Conservation (phyloP, 371 early-diverging fungal species). For the Synchytrium microbalum region DNA sequence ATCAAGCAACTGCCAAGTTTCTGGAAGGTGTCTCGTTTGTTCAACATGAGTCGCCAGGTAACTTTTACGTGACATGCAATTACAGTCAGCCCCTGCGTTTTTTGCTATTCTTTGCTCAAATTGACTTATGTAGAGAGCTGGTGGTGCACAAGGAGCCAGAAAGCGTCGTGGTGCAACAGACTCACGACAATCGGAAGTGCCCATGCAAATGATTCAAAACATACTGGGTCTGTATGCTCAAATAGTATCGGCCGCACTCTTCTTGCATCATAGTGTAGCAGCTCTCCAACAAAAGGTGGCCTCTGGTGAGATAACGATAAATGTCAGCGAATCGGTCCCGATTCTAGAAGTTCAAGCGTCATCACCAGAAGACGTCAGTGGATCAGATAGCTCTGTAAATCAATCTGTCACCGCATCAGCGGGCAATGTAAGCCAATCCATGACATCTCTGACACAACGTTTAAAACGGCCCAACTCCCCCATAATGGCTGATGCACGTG, state of each 20-base stretch:
- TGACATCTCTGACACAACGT: conserved; percentile 11
- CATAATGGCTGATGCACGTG: not conserved
- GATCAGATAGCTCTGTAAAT: not conserved
- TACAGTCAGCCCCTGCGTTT: not conserved
- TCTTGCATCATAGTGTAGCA: conserved; percentile 28
- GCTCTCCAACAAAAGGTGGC: not conserved
- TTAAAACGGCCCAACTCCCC: conserved; percentile 8
- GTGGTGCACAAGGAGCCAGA: conserved; percentile 34
- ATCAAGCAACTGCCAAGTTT: conserved; percentile 81
- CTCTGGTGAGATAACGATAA: not conserved
- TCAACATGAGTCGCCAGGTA: conserved; percentile 64
- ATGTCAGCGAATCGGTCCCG: not conserved
- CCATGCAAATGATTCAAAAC: conserved; percentile 53
- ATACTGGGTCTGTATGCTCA: conserved; percentile 56
- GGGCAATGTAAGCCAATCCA: conserved; percentile 17
- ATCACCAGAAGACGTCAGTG: not conserved
- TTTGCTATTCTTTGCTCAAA: too few relatives aligned
- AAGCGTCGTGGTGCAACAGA: conserved; percentile 25
- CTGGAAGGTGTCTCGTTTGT: conserved; percentile 79
- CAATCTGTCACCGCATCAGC: not conserved
- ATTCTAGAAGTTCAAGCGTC: not conserved
- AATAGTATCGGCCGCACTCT: conserved; percentile 50
- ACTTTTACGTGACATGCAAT: not conserved
- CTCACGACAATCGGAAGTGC: not conserved
- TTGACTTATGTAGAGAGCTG: too few relatives aligned